phyloP scores from a whole-genome alignment of 306 rosid genomes.

The Quercus gilva region DNA sequence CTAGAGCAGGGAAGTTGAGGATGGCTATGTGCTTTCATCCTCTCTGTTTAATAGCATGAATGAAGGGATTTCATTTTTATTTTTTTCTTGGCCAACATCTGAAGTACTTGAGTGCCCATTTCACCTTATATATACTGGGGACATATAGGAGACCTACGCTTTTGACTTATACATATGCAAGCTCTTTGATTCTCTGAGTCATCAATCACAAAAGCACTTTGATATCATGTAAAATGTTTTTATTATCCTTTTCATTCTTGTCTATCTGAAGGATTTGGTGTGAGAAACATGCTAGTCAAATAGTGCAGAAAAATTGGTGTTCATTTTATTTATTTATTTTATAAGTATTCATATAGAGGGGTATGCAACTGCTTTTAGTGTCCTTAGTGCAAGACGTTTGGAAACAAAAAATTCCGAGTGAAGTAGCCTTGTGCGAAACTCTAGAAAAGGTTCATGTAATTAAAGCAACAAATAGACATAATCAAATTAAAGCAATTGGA shows the following conservation, averaged over 20 bases:
- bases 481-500: not conserved
- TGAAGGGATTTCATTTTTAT: not conserved
- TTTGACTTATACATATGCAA: not conserved
- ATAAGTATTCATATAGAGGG: not conserved
- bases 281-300: constrained; percentile 14
- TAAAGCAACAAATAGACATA: not conserved
- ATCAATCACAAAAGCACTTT: not conserved
- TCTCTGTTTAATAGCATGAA: not conserved
- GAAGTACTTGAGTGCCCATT: not conserved
- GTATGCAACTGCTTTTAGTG: not conserved
- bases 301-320: not conserved
- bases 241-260: not conserved
- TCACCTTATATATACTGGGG: not conserved
- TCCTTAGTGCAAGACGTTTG: not conserved
- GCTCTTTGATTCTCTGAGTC: not conserved
- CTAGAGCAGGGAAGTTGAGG: not conserved
- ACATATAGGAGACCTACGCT: not conserved
- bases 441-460: not conserved
- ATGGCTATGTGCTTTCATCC: not conserved
- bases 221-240: not conserved
- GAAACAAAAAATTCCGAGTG: not conserved
- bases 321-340: no score
- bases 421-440: not conserved
- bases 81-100: not conserved
- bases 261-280: not conserved